These are phyloP conservation scores for Ophiostoma ulmi DNA, from an alignment of 2,329 filamentous ascomycete genomes.

Conservation along the genomic window DNA sequence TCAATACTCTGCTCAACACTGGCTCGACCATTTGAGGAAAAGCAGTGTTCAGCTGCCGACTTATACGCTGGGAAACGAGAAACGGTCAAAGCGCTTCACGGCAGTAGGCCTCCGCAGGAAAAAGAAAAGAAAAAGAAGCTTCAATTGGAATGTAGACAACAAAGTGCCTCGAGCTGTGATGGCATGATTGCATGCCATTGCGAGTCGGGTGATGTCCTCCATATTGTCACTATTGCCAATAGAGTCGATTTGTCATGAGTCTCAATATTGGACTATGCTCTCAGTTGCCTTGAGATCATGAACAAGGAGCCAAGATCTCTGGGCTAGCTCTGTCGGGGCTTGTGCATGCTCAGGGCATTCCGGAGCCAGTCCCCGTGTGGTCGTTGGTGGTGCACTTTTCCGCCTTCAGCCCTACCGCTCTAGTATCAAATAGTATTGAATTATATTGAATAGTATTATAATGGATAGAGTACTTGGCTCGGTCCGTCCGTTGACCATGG, in stretches of 20 bases:
- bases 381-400: background rate
- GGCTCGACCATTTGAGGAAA: background rate
- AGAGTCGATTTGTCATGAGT: background rate
- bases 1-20: background rate
- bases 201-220: no score
- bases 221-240: no score
- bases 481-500: background rate
- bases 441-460: background rate
- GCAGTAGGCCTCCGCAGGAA: background rate
- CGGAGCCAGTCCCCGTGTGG: background rate
- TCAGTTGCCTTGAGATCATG: no score
- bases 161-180: no score
- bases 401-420: background rate
- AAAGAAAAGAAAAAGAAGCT: background rate
- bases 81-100: background rate
- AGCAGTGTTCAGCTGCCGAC: background rate
- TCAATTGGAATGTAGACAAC: background rate
- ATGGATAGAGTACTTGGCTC: background rate
- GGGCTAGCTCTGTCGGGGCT: background rate
- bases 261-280: no score
- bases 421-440: background rate
- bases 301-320: background rate
- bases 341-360: background rate
- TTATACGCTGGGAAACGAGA: background rate
- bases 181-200: no score